A percentile compares a stretch with the other conserved stretches of the same genome.
Conservation (phyloP, 2,329 filamentous ascomycete species). For the Cordyceps cicadae region DNA sequence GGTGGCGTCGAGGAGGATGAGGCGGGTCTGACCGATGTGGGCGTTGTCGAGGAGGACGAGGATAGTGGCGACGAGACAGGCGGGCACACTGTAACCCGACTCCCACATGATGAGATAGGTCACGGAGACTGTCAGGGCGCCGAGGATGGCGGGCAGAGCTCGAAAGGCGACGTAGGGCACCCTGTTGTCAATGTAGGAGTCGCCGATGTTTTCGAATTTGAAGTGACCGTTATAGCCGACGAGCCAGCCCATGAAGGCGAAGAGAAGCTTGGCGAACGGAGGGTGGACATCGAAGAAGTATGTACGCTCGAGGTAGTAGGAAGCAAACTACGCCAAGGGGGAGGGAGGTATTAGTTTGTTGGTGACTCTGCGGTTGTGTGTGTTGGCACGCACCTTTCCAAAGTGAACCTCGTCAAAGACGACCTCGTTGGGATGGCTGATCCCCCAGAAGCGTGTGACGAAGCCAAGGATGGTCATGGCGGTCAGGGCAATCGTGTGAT, state of each 20-base stretch:
- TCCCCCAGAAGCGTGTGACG: conserved; percentile 89
- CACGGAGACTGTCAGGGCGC: conserved; percentile 86
- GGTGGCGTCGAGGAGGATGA: conserved; percentile 92
- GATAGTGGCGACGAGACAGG: conserved; percentile 76
- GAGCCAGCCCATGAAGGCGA: conserved; percentile 94
- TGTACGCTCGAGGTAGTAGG: conserved; percentile 84
- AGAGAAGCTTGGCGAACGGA: conserved; percentile 94
- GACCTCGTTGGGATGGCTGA: conserved; percentile 89
- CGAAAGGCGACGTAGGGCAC: conserved; percentile 96
- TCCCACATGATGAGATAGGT: conserved; percentile 99
- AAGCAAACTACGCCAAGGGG: conserved; percentile 49
- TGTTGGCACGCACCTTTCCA: conserved; percentile 68
- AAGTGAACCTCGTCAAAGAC: conserved; percentile 99
- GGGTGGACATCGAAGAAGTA: conserved; percentile 99
- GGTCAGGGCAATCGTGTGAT: conserved; percentile 71
- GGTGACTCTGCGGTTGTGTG: not conserved
- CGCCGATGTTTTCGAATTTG: conserved; percentile 98
- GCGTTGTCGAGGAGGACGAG: conserved; percentile 94
- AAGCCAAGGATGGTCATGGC: conserved; percentile 81
- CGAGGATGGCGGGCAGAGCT: conserved; percentile 83
- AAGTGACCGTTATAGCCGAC: conserved; percentile 96
- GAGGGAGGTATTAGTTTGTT: not conserved
- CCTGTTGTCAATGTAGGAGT: conserved; percentile 94
- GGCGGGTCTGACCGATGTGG: conserved; percentile 88
- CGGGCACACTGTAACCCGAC: conserved; percentile 91